Conservation (phyloP, 78 protist species). For the Planoprotostelium fungivorum region DNA sequence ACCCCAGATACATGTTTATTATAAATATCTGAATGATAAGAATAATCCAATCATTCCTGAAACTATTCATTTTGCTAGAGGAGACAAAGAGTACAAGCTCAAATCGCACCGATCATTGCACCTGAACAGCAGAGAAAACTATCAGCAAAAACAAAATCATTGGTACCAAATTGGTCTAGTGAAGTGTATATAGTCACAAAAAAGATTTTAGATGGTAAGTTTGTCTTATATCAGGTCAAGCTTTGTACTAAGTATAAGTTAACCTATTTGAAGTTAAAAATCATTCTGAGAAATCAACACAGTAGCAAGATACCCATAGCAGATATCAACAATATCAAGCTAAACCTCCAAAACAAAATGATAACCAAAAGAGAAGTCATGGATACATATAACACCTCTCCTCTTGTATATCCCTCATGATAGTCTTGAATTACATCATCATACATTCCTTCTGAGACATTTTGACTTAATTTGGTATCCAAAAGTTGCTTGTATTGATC, state of each 20-base stretch:
- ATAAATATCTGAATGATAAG: neutral
- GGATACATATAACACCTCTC: too few species aligned
- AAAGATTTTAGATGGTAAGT: neutral
- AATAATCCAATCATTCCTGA: neutral
- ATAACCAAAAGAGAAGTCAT: too few species aligned
- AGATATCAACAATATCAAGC: too few species aligned
- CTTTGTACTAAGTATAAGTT: neutral
- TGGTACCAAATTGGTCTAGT: neutral
- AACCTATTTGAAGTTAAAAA: neutral
- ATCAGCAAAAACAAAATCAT: neutral
- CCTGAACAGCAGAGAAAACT: slow-evolving; percentile 1
- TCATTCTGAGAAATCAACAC: too few species aligned
- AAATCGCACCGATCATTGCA: neutral
- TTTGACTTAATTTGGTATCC: neutral
- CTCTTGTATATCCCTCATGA: slow-evolving; percentile 1
- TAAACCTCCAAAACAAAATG: too few species aligned
- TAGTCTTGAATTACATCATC: neutral
- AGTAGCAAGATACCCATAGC: too few species aligned
- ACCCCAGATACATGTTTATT: neutral
- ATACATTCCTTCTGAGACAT: neutral
- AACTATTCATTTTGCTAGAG: neutral
- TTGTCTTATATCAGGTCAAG: slow-evolving; percentile 1
- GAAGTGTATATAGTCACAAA: neutral
- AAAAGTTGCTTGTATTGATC: neutral
- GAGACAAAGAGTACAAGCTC: slow-evolving; percentile 1